Conservation (phyloP, 495 filamentous ascomycete species). For the Penicillium lagena region DNA sequence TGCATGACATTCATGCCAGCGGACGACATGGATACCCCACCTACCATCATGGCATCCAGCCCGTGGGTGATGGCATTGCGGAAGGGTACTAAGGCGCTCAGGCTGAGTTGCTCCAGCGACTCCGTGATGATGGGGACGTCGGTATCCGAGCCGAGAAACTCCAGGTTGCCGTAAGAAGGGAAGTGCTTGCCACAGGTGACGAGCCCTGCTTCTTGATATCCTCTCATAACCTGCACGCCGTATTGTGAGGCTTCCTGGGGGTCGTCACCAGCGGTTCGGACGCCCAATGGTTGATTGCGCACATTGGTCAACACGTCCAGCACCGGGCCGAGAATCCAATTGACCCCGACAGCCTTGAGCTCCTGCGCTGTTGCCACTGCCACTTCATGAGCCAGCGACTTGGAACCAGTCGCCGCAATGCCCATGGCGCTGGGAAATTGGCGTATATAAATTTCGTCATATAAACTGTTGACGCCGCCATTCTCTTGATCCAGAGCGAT, state of each 20-base stretch:
- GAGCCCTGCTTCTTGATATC: conserved; percentile 78
- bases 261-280: conserved; percentile 77
- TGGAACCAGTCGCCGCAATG: conserved; percentile 75
- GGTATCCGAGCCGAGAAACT: conserved; percentile 76
- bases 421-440: conserved; percentile 93
- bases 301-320: conserved; percentile 88
- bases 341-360: conserved; percentile 78
- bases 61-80: conserved; percentile 77
- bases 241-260: conserved; percentile 86
- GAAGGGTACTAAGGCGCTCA: conserved; percentile 80
- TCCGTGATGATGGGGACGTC: conserved; percentile 92
- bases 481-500: conserved; percentile 91
- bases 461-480: conserved; percentile 90
- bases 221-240: conserved; percentile 79
- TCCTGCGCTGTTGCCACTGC: conserved; percentile 84
- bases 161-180: conserved; percentile 86
- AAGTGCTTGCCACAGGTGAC: conserved; percentile 90
- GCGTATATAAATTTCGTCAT: conserved; percentile 83
- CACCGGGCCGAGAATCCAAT: conserved; percentile 84
- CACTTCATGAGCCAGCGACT: conserved; percentile 69
- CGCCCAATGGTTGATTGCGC: conserved; percentile 78
- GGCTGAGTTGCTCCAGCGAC: conserved; percentile 76
- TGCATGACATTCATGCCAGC: conserved; percentile 87
- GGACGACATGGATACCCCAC: conserved; percentile 80
- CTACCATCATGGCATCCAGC: conserved; percentile 88